Evolutionary conservation across 2,329 filamentous ascomycete species (phyloP), one percentile per base, ranked within the genome.

Genomic region (Fusarium abutilonis): DNA sequence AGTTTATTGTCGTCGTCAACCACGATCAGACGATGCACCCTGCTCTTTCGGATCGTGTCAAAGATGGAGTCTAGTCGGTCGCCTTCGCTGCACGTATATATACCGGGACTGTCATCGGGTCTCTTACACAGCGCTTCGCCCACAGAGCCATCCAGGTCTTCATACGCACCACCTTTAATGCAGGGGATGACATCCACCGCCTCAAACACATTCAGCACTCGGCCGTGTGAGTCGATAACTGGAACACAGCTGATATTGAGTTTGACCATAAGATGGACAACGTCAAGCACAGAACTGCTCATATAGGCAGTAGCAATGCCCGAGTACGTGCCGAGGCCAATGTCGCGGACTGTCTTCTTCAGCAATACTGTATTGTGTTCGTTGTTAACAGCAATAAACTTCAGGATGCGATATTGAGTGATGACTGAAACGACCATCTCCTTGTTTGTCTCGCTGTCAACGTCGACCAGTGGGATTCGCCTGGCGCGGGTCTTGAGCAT

Each of bases 341-440:
- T 85, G 62, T 97, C 93, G 59, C 87, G 86, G 53, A 99, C 82
- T 9, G 92, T 89, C 78, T 96, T 97, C 73, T 92, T 91, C 60
- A 99, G 80, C 73, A 93, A 86, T 69, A 96, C 89, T 5, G 94
- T 97, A 73, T 96, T 91, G 69, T 89, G 88, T 71, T 89, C 86
- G 69, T 86, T 86, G 77, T 99, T 99, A 77, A 99, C 94, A 10
- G 95, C 93, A 61, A 99, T 96, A 75, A 99, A 99, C 75, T 99
- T 99, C 64, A 99, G 86, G 69, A 99, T 98, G 56, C 96, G 90
- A 77, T 99, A 99, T 76, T 99, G 95, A 1, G 95, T 99, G 56
- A 99, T 91, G 60, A 99, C 95, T 70, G 93, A 97, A 60, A 99
- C 91, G 15, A 99, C 93, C 79, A 94, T 95, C 72, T 95, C 89